Base-by-base conservation (phyloP, 345 rosid species). In the Salix suchowensis region DNA sequence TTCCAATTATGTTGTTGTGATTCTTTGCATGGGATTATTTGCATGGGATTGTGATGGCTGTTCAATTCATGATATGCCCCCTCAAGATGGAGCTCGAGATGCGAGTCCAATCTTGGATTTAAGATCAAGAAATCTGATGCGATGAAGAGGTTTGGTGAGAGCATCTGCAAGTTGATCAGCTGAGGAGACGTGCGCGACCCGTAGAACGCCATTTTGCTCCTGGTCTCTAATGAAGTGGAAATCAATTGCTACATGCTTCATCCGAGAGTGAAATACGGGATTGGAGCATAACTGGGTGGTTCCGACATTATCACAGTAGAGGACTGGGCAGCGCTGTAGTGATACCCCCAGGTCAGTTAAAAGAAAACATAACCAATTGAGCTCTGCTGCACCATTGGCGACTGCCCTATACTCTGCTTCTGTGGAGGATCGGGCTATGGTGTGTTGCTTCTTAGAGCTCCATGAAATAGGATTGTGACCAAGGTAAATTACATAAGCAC, bases 271-370 rank as follows among this genome's bases (percentile, higher is more conserved):
- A 2, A 52, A 52, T 2, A 52, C 1, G 0, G n/a, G 58, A 52
- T 52, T 52, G 0, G 58, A 52, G 2, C 9, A 18, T 0, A 18
- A n/a, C 0, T 52, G 2, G 1, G 58, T 52, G 0, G 2, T n/a
- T 0, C 55, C 58, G 1, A 52, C n/a, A 52, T 52, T 52, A 2
- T 52, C 58, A 52, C 1, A 52, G n/a, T 18, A 18, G 1, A 50
- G 18, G 1, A 18, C 23, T 1, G 23, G 58, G 6, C n/a, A 52
- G 0, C 0, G 0, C 0, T n/a, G 10, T 0, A 52, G 2, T 0
- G 2, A 5, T 16, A 18, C 7, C 0, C 8, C 7, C 5, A 52
- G 8, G 5, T 52, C 23, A 16, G 9, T 1, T 6, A 52, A 0
- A 6, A 52, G n/a, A 2, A 4, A 52, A 5, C 7, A 18, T 0